Evolutionary conservation across 148 eudicot species (phyloP).

Genomic region (Nepenthes mirabilis): DNA sequence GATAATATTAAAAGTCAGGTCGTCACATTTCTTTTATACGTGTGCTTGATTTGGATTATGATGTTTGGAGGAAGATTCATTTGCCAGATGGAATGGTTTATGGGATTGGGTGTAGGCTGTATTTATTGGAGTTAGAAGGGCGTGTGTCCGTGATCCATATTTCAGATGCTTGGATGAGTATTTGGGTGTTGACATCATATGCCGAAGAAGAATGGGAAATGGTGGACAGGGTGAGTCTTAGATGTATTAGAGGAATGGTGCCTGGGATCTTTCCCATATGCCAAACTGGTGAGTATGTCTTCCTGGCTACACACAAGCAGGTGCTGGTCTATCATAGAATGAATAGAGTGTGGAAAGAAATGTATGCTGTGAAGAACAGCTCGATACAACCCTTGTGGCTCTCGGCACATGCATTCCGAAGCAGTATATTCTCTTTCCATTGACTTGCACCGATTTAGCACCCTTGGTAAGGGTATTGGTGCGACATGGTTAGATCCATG

Average conservation of each 20-base stretch:
- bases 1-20: too few species aligned
- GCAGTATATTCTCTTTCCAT: conserved; percentile 6
- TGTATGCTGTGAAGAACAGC: conserved; percentile 76
- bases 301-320: conserved; percentile 76
- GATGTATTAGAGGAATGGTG: conserved; percentile 76
- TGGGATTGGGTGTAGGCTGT: conserved; percentile 49
- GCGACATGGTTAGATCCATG: too few species aligned
- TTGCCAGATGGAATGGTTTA: conserved; percentile 40
- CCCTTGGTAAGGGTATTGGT: too few species aligned
- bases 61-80: conserved; percentile 55
- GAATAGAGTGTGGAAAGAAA: conserved; percentile 64
- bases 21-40: conserved; percentile 29
- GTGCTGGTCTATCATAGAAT: conserved; percentile 51
- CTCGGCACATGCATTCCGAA: conserved; percentile 64
- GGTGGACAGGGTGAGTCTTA: conserved; percentile 82
- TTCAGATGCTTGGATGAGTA: conserved; percentile 71
- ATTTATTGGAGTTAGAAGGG: conserved; percentile 69
- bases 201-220: conserved; percentile 40
- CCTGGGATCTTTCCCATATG: conserved; percentile 83
- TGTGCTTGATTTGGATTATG: conserved; percentile 52
- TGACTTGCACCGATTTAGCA: neutral
- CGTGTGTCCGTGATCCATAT: conserved; percentile 61
- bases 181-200: conserved; percentile 69
- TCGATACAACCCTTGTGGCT: conserved; percentile 73
- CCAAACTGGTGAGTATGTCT: conserved; percentile 47